Evolutionary conservation across 2,329 filamentous ascomycete genomes (phyloP).

Genomic region (Neospermospora avenae): DNA sequence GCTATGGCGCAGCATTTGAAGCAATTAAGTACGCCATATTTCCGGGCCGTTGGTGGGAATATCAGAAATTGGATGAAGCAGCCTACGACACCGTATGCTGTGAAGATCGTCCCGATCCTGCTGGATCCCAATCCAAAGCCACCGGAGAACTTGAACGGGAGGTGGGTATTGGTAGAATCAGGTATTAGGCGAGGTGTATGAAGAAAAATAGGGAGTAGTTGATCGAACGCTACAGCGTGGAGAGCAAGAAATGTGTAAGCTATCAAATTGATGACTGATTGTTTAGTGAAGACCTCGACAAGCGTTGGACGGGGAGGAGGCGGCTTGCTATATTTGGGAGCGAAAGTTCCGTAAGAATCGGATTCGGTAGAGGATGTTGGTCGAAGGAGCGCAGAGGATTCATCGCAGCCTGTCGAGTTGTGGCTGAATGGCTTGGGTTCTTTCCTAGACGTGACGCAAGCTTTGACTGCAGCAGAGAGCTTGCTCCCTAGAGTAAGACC

Average conservation of each 20-base stretch:
- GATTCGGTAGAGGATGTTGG: slow-evolving; percentile 31
- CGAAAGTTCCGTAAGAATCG: slow-evolving; percentile 26
- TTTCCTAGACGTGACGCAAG: slow-evolving; percentile 14
- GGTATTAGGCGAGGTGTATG: slow-evolving; percentile 63
- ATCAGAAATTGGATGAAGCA: slow-evolving; percentile 82
- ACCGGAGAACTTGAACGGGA: slow-evolving; percentile 79
- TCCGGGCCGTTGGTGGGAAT: slow-evolving; percentile 74
- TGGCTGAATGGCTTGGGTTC: slow-evolving; percentile 20
- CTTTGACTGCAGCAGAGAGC: slow-evolving; percentile 44
- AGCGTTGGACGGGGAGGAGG: slow-evolving; percentile 41
- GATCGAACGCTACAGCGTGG: slow-evolving; percentile 82
- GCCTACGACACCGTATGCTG: slow-evolving; percentile 73
- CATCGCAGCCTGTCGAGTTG: slow-evolving; percentile 50
- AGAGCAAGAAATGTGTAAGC: slow-evolving; percentile 79
- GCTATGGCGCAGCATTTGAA: slow-evolving; percentile 63
- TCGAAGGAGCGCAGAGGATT: slow-evolving; percentile 53
- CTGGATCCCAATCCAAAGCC: slow-evolving; percentile 73
- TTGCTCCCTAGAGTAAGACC: slow-evolving; percentile 71
- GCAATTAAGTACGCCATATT: slow-evolving; percentile 71
- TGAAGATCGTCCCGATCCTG: slow-evolving; percentile 82
- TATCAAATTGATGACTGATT: slow-evolving; percentile 71
- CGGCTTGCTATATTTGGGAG: slow-evolving; percentile 31
- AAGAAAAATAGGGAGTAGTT: slow-evolving; percentile 83
- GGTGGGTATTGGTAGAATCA: slow-evolving; percentile 52
- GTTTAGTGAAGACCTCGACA: slow-evolving; percentile 66